phyloP scores from a whole-genome alignment of 73 alveolate genomes.

The Halteria grandinella region DNA sequence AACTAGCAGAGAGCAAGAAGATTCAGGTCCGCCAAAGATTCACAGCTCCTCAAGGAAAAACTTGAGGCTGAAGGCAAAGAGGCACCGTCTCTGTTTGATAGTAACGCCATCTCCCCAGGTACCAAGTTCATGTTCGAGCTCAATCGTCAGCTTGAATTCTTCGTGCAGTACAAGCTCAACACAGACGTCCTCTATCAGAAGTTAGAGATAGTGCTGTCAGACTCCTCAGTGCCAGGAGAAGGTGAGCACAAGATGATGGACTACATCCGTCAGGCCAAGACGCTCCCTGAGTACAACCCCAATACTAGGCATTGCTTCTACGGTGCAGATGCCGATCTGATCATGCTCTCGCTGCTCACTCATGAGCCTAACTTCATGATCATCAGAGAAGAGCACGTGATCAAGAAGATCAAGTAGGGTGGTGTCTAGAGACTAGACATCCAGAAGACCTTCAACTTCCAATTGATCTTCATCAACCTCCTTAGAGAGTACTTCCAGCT shows the following conservation, averaged over 20 bases:
- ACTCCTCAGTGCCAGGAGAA: conserved; percentile 98
- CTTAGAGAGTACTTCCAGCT: conserved; percentile 93
- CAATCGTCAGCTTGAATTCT: conserved; percentile 82
- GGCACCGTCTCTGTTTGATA: conserved; percentile 78
- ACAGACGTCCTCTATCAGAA: conserved; percentile 85
- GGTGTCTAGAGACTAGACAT: conserved; percentile 72
- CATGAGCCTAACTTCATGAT: conserved; percentile 93
- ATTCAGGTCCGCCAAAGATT: conserved; percentile 86
- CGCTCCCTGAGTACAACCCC: conserved; percentile 72
- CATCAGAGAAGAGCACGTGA: conserved; percentile 92
- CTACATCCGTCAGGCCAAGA: conserved; percentile 81
- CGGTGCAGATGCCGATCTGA: conserved; percentile 99
- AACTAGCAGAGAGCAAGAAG: conserved; percentile 97
- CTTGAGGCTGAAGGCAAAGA: conserved; percentile 71
- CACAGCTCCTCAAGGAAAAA: conserved; percentile 67
- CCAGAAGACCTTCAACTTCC: conserved; percentile 71
- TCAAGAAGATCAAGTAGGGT: conserved; percentile 62
- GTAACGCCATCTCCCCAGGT: conserved; percentile 94
- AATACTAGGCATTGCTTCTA: conserved; percentile 94
- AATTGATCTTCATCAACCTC: conserved; percentile 83
- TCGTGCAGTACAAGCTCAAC: conserved; percentile 82
- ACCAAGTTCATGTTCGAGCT: conserved; percentile 94
- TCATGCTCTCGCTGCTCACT: conserved; percentile 93
- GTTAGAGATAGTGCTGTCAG: conserved; percentile 88
- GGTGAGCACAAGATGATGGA: conserved; percentile 99